Evolutionary conservation across 495 filamentous ascomycete species (phyloP), one percentile per base, ranked within the genome.

Genomic region (Podospora pseudoanserina): DNA sequence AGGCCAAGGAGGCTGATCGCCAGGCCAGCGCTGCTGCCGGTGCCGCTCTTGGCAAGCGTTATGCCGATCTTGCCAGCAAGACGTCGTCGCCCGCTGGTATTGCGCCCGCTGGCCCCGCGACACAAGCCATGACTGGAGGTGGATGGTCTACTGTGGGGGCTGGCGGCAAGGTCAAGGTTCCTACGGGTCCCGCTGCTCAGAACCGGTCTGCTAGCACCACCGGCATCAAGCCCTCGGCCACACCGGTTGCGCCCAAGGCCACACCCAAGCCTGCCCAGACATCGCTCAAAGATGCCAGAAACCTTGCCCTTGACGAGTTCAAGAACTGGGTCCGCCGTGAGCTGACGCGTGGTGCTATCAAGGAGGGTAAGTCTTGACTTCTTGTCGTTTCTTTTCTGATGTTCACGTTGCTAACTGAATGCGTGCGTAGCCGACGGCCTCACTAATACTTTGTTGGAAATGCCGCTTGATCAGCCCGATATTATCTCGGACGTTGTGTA

Each of bases 91-190:
- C 75, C 16, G 69, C 76, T 23, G 60, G 68, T 11, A 62, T 68
- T 20, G n/a, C 23, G 44, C 55, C 53, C 7, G 28, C 72, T 5
- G 66, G 67, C 7, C 59, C 70, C 39, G 67, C 66, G 6, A 39
- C 69, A 4, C 57, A 79, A 4, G 69, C 79, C 15, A 54, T 72
- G 54, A 74, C 70, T 28, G 81, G 82, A 63, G 84, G 89, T 54
- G 93, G 92, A 20, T 98, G 96, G 96, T 94, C 93, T 39, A 98
- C 94, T 0, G 95, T 98, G 57, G 96, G 96, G n/a, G 92, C 94
- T 16, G 87, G 92, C 67, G 95, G 95, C 5, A 98, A 97, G 80
- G 85, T 90, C 39, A 98, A 96, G 83, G 81, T 87, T 18, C 84
- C 87, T 19, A 86, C 88, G 1, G 86, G 86, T 16, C 83, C 83